phyloP scores from a whole-genome alignment of 192 early-diverging fungal species.

The Coemansia pectinata region DNA sequence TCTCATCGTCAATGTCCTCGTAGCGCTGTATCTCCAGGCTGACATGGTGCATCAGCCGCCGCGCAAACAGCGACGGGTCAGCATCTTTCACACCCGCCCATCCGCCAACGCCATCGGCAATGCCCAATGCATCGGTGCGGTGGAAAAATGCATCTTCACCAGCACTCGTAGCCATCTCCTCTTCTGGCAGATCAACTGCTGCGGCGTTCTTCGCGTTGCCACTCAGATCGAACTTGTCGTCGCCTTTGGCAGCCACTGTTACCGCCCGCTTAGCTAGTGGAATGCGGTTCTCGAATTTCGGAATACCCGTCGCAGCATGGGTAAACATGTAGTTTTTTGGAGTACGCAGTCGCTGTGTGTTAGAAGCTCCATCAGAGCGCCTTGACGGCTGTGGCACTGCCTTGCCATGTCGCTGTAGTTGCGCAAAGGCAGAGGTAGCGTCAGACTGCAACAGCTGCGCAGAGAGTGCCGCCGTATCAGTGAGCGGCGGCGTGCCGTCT shows the following conservation, averaged over 20 bases:
- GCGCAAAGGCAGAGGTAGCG: slow-evolving; percentile 9
- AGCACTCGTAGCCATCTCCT: slow-evolving; percentile 66
- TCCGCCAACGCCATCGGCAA: slow-evolving; percentile 95
- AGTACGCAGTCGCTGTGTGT: slow-evolving; percentile 8
- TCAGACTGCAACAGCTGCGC: slow-evolving; percentile 19
- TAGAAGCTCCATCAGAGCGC: slow-evolving; percentile 23
- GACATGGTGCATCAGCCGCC: slow-evolving; percentile 93
- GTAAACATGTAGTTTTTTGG: slow-evolving; percentile 60
- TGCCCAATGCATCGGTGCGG: slow-evolving; percentile 83
- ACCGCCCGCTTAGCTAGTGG: slow-evolving; percentile 20
- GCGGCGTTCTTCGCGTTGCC: not conserved
- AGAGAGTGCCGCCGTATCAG: slow-evolving; percentile 27
- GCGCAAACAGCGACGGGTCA: slow-evolving; percentile 88
- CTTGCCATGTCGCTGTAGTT: slow-evolving; percentile 10
- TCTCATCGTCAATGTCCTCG: slow-evolving; percentile 77
- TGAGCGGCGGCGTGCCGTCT: slow-evolving; percentile 3
- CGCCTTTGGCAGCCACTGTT: slow-evolving; percentile 1
- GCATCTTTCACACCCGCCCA: slow-evolving; percentile 82
- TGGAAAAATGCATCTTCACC: slow-evolving; percentile 96
- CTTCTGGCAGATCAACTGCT: slow-evolving; percentile 21
- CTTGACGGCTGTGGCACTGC: slow-evolving; percentile 12
- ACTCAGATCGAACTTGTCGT: not conserved
- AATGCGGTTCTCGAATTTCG: slow-evolving; percentile 50
- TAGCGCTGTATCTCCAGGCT: slow-evolving; percentile 79
- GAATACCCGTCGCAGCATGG: slow-evolving; percentile 62